These are phyloP conservation scores for Corynespora cassiicola DNA, from an alignment of 2,329 filamentous ascomycete species.

Conservation along the genomic window DNA sequence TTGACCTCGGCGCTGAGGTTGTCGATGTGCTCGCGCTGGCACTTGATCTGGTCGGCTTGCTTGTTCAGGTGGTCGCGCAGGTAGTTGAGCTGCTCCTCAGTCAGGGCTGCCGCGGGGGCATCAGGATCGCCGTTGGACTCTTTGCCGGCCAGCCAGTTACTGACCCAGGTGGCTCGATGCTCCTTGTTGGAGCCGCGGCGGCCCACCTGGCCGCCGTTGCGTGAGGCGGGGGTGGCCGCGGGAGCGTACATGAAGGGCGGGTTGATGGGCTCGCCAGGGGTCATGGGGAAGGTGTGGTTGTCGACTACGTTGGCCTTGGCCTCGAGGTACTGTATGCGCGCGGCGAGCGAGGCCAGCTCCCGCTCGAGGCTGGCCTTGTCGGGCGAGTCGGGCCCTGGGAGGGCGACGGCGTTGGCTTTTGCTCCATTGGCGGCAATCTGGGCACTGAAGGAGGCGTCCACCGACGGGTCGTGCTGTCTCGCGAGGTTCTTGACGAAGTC, in stretches of 20 bases:
- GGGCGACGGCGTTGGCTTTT: conserved; percentile 63
- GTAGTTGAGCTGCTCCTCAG: conserved; percentile 82
- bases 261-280: conserved; percentile 72
- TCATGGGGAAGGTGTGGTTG: conserved; percentile 72
- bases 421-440: conserved; percentile 58
- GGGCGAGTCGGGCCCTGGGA: conserved; percentile 77
- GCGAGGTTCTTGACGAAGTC: conserved; percentile 57
- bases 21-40: conserved; percentile 83
- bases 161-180: conserved; percentile 51
- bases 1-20: conserved; percentile 85
- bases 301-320: conserved; percentile 70
- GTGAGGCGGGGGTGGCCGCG: conserved; percentile 48
- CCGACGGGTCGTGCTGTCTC: conserved; percentile 52
- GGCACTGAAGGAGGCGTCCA: conserved; percentile 53
- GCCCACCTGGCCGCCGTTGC: conserved; percentile 38
- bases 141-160: conserved; percentile 61
- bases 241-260: conserved; percentile 66
- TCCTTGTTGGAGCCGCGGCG: conserved; percentile 44
- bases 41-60: conserved; percentile 90
- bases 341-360: conserved; percentile 79
- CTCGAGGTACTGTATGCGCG: conserved; percentile 83
- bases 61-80: conserved; percentile 91
- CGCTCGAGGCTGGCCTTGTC: conserved; percentile 82
- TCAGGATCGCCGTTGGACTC: conserved; percentile 56
- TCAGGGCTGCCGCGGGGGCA: conserved; percentile 63